A percentile compares a stretch with the other conserved stretches of the same genome.
These are phyloP conservation scores for Geoglossum cookeanum DNA, from an alignment of 2,329 filamentous ascomycete genomes.

Conservation along the genomic window DNA sequence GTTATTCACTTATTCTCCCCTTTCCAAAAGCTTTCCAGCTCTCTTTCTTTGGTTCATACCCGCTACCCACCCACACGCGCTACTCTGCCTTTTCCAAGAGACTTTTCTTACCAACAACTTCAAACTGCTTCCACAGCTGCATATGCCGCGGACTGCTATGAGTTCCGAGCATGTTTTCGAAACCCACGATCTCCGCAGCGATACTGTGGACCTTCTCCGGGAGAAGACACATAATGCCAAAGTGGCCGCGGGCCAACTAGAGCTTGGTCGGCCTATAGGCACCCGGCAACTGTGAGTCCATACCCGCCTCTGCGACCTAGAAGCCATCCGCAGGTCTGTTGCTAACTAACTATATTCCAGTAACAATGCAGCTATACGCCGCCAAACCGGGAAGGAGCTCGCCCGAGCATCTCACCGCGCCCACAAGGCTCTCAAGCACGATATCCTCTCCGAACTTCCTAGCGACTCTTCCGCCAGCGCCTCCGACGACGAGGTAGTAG, in stretches of 20 bases:
- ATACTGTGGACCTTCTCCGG: slow-evolving; percentile 28
- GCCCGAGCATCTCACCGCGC: slow-evolving; percentile 13
- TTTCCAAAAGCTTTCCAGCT: background rate
- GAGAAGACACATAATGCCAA: slow-evolving; percentile 22
- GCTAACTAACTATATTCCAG: background rate
- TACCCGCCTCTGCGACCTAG: background rate
- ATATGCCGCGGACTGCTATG: background rate
- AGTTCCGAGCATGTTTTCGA: background rate
- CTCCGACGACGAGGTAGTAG: slow-evolving; percentile 22
- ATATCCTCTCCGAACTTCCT: slow-evolving; percentile 20
- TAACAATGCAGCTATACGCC: slow-evolving; percentile 13
- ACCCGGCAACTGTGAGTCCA: background rate
- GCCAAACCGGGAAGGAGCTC: slow-evolving; percentile 19
- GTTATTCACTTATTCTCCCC: background rate
- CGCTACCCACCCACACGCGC: background rate
- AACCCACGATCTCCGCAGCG: slow-evolving; percentile 33
- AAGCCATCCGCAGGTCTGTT: background rate
- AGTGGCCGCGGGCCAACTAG: slow-evolving; percentile 17
- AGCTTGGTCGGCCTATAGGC: background rate
- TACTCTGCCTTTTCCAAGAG: background rate
- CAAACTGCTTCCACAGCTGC: no score
- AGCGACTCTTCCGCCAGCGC: slow-evolving; percentile 4
- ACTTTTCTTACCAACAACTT: background rate
- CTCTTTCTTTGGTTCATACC: background rate
- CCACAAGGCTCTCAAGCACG: slow-evolving; percentile 23